These are phyloP conservation scores for Fusarium verticillioides DNA, from an alignment of 2,329 filamentous ascomycete genomes.

Conservation along the genomic window DNA sequence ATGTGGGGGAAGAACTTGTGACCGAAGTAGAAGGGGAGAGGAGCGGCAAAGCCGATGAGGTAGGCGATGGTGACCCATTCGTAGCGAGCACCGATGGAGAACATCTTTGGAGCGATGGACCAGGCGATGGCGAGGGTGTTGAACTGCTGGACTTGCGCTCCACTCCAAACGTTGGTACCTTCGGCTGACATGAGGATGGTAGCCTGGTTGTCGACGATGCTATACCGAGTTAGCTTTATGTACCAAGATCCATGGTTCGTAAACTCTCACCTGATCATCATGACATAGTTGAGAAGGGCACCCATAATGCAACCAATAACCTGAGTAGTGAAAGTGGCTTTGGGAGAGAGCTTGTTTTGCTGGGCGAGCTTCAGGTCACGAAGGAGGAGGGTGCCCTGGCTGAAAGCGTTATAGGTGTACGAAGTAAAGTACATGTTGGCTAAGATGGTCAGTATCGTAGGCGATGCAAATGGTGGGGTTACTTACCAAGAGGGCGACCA, in stretches of 20 bases:
- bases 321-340: slow-evolving; percentile 53
- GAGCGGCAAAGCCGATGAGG: slow-evolving; percentile 49
- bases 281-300: slow-evolving; percentile 63
- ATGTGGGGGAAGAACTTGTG: slow-evolving; percentile 53
- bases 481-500: slow-evolving; percentile 23
- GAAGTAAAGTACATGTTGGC: slow-evolving; percentile 36
- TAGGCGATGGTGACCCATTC: slow-evolving; percentile 18
- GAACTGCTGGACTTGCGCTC: slow-evolving; percentile 60
- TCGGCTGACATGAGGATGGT: slow-evolving; percentile 58
- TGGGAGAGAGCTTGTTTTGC: slow-evolving; percentile 26
- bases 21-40: slow-evolving; percentile 49
- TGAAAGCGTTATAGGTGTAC: slow-evolving; percentile 22
- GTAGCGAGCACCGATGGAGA: slow-evolving; percentile 13
- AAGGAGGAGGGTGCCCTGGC: slow-evolving; percentile 1
- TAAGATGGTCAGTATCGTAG: rapidly evolving
- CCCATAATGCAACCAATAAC: slow-evolving; percentile 66
- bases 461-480: rapidly evolving
- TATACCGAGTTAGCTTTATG: slow-evolving; percentile 39
- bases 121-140: slow-evolving; percentile 60
- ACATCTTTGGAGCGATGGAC: slow-evolving; percentile 59
- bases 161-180: slow-evolving; percentile 63
- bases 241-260: rapidly evolving
- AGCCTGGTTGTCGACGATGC: slow-evolving; percentile 60
- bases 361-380: slow-evolving; percentile 24
- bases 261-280: slow-evolving; percentile 54